Evolutionary conservation across 2,329 filamentous ascomycete species (phyloP).

Genomic region (Gyromitra esculenta): DNA sequence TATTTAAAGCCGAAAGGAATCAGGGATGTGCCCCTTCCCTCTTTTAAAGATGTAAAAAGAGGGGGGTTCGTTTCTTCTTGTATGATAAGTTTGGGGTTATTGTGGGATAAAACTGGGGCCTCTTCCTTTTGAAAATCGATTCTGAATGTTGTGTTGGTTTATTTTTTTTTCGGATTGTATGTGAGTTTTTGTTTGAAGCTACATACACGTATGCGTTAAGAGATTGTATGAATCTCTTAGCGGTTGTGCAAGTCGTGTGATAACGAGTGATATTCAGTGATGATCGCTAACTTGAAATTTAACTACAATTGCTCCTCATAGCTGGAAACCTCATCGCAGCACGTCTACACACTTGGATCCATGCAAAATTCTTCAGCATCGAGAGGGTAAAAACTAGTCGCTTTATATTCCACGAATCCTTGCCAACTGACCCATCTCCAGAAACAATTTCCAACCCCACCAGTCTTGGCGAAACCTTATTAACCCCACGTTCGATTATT

Average conservation of each 20-base stretch:
- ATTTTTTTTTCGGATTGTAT: neutral
- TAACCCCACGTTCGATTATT: constrained; percentile 36
- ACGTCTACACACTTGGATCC: neutral
- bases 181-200: neutral
- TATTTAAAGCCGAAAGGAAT: constrained; percentile 3
- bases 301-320: neutral
- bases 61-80: constrained; percentile 21
- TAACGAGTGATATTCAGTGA: constrained; percentile 6
- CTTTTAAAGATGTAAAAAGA: neutral
- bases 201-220: neutral
- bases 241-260: neutral
- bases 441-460: constrained; percentile 8
- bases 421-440: neutral
- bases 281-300: neutral
- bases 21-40: neutral
- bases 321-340: neutral
- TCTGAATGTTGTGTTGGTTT: neutral
- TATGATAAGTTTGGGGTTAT: constrained; percentile 35
- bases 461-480: constrained; percentile 34
- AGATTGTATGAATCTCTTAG: neutral
- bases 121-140: constrained; percentile 5
- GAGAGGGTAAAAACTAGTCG: neutral
- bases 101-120: constrained; percentile 23
- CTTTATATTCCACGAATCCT: neutral
- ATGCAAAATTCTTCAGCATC: neutral